phyloP scores from a whole-genome alignment of 805 yeast genomes.

The Candida chilensis region DNA sequence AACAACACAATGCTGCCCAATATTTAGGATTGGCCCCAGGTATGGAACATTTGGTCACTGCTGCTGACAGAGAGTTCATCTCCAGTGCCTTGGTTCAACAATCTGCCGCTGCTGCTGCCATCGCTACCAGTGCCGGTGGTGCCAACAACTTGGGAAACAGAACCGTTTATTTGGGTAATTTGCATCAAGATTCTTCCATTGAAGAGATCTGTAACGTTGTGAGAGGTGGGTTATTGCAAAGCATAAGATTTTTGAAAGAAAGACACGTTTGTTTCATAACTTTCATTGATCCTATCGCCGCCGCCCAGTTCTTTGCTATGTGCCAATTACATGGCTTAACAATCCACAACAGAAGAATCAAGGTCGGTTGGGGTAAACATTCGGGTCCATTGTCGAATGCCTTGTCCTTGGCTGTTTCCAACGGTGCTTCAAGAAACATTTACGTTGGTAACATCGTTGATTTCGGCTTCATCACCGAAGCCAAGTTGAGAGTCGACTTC shows the following conservation, averaged over 20 bases:
- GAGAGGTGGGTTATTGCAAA: constrained; percentile 88
- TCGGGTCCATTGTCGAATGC: constrained; percentile 88
- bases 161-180: constrained; percentile 83
- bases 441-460: constrained; percentile 69
- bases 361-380: constrained; percentile 97
- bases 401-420: constrained; percentile 78
- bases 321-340: constrained; percentile 84
- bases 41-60: constrained; percentile 69
- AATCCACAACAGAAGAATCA: constrained; percentile 77
- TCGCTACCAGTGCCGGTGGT: constrained; percentile 92
- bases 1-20: constrained; percentile 95
- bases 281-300: constrained; percentile 93
- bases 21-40: constrained; percentile 89
- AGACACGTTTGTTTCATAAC: constrained; percentile 92
- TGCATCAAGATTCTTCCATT: constrained; percentile 79
- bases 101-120: constrained; percentile 96
- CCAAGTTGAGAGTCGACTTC: constrained; percentile 64
- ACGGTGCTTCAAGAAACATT: constrained; percentile 91
- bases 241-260: constrained; percentile 71
- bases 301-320: constrained; percentile 95
- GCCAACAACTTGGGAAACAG: constrained; percentile 87
- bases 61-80: constrained; percentile 53
- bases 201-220: constrained; percentile 96
- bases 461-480: constrained; percentile 41
- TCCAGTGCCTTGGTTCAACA: constrained; percentile 82